Evolutionary conservation across 345 rosid species (phyloP), one percentile per base, ranked within the genome.

Genomic region (Isatis tinctoria): DNA sequence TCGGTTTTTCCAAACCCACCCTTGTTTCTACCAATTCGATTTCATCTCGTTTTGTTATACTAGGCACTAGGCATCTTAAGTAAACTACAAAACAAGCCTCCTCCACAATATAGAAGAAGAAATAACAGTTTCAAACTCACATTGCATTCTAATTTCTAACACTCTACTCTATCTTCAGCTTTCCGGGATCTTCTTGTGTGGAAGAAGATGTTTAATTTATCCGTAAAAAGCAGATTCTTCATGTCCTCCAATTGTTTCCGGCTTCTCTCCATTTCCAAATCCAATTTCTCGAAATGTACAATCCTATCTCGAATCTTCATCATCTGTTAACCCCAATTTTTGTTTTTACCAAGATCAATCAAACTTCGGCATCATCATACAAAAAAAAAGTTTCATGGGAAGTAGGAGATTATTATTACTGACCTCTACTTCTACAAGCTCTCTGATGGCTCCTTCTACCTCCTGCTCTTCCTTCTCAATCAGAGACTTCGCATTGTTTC

Each of bases 181-280:
- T 77, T 90, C 41, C 69, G 80, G 0, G 78, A 58, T 78, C 75
- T 83, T 35, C 81, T 78, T 74, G 74, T 84, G 32, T 83, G 85
- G 64, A 86, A 85, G 32, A 84, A 79, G 77, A 88, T 81, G 72
- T 74, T 81, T 54, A 95, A 85, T 77, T 95, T 93, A 81, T 91
- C 99, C 45, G 80, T 81, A 65, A 90, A 92, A 32, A 88, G 88
- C 75, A 82, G 80, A 73, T 84, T 80, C 87, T 88, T 92, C 86
- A 90, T 78, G 18, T 84, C 86, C 76, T 92, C 97, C 77, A 90
- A 40, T 70, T 88, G 97, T 58, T 84, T 84, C 84, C 87, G 61
- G 85, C 90, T 96, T 83, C 86, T 85, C 88, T 95, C 99, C 87
- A 90, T 84, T 78, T 80, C 83, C 76, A 86, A 65, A 83, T 88